A percentile compares a stretch with the other conserved stretches of the same genome.
Conservation (phyloP, 441 rosid genomes). For the Macaranga tanarius region DNA sequence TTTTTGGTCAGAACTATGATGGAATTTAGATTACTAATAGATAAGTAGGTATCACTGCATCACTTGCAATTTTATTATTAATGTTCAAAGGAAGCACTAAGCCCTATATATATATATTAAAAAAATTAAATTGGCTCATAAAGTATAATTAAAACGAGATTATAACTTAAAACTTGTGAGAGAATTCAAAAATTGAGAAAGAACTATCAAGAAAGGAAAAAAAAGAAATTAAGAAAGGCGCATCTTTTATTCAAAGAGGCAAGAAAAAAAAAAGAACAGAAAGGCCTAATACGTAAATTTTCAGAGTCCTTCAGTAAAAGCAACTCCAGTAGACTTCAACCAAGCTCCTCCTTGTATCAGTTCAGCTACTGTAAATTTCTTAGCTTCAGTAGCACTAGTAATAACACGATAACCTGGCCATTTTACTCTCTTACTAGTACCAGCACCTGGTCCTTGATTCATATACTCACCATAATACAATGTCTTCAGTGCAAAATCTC, state of each 20-base stretch:
- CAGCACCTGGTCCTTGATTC: slow-evolving; percentile 62
- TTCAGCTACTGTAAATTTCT: slow-evolving; percentile 59
- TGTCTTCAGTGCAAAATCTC: slow-evolving; percentile 57
- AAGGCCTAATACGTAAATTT: not conserved
- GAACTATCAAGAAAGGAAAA: too few species aligned
- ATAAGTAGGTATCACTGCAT: too few species aligned
- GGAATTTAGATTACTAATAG: too few species aligned
- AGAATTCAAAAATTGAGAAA: too few species aligned
- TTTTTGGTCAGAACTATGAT: too few species aligned
- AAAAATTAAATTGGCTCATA: too few species aligned
- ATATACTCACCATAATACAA: slow-evolving; percentile 65
- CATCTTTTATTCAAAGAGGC: not conserved
- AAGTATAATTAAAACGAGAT: too few species aligned
- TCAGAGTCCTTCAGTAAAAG: slow-evolving; percentile 55
- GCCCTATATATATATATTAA: too few species aligned
- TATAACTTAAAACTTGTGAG: too few species aligned
- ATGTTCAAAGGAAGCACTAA: too few species aligned
- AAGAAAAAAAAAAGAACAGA: not conserved
- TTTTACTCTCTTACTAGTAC: slow-evolving; percentile 54
- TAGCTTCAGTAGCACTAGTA: slow-evolving; percentile 45
- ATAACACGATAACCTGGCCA: slow-evolving; percentile 63
- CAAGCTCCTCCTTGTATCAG: slow-evolving; percentile 63
- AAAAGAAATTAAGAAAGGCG: not conserved
- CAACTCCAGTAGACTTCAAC: slow-evolving; percentile 62
- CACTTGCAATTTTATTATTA: too few species aligned